Evolutionary conservation across 2,329 filamentous ascomycete species (phyloP).

Genomic region (Rhexocercosporidium sp.): DNA sequence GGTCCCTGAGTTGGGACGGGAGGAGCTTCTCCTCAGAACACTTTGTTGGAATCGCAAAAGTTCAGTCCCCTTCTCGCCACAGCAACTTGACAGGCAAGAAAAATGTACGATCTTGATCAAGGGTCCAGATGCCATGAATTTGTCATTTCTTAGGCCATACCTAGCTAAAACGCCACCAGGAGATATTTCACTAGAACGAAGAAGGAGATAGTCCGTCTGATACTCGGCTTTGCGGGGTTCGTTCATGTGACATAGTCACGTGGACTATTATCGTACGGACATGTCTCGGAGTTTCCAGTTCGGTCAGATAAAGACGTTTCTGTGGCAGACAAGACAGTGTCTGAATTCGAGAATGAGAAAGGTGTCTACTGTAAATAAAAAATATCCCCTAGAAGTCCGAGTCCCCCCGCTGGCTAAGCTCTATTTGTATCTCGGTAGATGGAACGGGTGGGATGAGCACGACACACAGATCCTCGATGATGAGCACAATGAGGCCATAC

Average conservation of each 20-base stretch:
- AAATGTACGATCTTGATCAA: too few species aligned
- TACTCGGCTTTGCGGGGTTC: not conserved
- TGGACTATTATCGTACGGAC: not conserved
- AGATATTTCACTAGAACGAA: not conserved
- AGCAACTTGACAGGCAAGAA: too few species aligned
- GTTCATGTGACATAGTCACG: not conserved
- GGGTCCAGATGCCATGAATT: too few species aligned
- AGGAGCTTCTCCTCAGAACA: too few species aligned
- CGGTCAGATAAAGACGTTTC: not conserved
- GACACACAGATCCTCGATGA: slow-evolving; percentile 3
- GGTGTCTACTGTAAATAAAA: not conserved
- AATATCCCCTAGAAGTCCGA: not conserved
- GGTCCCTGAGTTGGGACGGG: too few species aligned
- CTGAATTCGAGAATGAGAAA: not conserved
- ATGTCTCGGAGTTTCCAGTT: not conserved
- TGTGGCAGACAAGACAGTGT: not conserved
- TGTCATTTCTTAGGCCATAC: not conserved
- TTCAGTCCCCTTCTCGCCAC: too few species aligned
- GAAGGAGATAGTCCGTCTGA: not conserved
- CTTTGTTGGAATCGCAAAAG: too few species aligned
- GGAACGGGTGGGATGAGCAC: not conserved
- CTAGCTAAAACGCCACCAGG: too few species aligned
- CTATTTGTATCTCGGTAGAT: slow-evolving; percentile 4
- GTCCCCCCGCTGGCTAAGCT: slow-evolving; percentile 9
- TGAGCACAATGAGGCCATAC: not conserved